Base-by-base conservation (phyloP, 208 protist species). In the Trypanosoma melophagium region DNA sequence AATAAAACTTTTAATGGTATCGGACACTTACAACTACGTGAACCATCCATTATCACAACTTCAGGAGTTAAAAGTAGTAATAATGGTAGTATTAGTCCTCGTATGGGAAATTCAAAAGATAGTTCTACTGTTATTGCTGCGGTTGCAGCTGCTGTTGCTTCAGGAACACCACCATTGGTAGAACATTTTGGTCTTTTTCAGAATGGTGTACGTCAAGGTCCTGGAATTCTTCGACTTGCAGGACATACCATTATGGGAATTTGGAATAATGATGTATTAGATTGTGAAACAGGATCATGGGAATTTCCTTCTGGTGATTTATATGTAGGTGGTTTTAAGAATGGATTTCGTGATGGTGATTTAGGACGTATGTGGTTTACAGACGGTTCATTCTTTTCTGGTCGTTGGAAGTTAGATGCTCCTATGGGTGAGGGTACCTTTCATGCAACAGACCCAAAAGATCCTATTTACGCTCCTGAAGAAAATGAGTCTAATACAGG, bases 171-270 rank as follows among this genome's bases (percentile, higher is more conserved):
- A n/a, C 38, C 54, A 13, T 1, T 21, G 0, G 60, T 93, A 22
- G 81, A 94, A 50, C 85, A 88, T 59, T 85, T 92, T 66, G 91
- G 91, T 21, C 58, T 93, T n/a, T 96, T 96, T 65, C 74, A 61
- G 42, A 42, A 89, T 53, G 91, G 91, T 7, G 55, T 70, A 4
- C 71, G 86, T 5, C 76, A 93, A 47, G 91, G 91, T n/a, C 25
- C 79, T 19, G 91, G 91, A 24, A 35, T 96, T 28, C 73, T 94
- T 47, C 71, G 76, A 42, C 63, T 94, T 45, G 79, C 79, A 0
- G 76, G 80, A 25, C 73, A 83, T 66, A 71, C 92, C 3, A 73
- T 95, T 41, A 91, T 89, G 53, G 89, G 84, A 9, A 62, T 56
- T 17, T 96, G 87, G 88, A 58, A 79, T 4, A 60, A 74, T 12